Evolutionary conservation across 1,284 basidiomycete genomes (phyloP), one percentile per base, ranked within the genome.

Genomic region (Testicularia cyperi): DNA sequence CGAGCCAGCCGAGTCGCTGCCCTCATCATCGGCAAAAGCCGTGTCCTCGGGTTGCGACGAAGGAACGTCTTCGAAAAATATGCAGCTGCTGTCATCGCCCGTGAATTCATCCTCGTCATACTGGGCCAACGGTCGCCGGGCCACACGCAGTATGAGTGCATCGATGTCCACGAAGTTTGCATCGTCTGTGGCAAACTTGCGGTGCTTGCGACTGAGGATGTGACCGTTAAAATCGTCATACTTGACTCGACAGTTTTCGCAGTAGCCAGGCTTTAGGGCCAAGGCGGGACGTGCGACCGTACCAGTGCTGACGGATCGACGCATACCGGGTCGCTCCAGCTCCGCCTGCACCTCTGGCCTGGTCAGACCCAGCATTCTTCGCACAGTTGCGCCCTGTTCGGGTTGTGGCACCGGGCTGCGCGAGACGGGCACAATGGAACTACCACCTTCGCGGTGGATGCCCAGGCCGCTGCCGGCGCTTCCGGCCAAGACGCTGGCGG

Each of bases 221-320:
- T 99, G 95, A 90, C 97, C 62, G 55, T 85, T 84, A 69, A 98
- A 94, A 78, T 96, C 87, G 0, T 87, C 86, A 74, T 92, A 99
- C 76, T 91, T 90, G 44, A 83, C 74, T 18, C 94, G 83, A 78
- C 95, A 99, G 77, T 92, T 95, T 76, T 99, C 95, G 78, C 95
- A 99, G 78, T 97, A 98, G 9, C 95, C 95, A 6, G 92, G 90
- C 77, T 90, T 96, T 71, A 83, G 87, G 40, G 83, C 87, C n/a
- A 51, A 61, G 79, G 90, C 46, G 1, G 56, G 51, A 16, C 38
- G 41, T n/a, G 13, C 44, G 35, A 57, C 31, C 1, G 53, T 48
- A 16, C 55, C 49, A 21, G 67, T 45, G 43, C 68, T 72, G 37
- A 54, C 61, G 41, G 40, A 34, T 10, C 45, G 38, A n/a, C 44